phyloP scores from a whole-genome alignment of 1,139 yeast genomes.

The Lodderomyces beijingensis region DNA sequence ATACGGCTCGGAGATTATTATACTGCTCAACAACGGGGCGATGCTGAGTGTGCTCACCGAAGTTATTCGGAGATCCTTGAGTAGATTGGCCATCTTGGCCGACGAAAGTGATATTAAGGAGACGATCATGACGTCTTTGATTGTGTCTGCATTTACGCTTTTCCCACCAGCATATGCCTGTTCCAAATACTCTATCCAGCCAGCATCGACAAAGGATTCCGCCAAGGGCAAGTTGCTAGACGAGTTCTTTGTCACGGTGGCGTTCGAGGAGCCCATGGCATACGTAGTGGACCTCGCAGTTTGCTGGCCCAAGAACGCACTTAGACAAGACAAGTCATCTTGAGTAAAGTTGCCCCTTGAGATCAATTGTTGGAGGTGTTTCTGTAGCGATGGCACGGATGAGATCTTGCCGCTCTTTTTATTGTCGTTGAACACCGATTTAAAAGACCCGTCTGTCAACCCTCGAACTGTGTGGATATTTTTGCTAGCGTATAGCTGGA shows the following conservation, averaged over 20 bases:
- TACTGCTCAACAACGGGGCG: conserved; percentile 52
- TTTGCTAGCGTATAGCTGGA: conserved; percentile 46
- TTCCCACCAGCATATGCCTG: conserved; percentile 52
- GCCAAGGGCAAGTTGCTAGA: conserved; percentile 27
- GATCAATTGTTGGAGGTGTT: conserved; percentile 39
- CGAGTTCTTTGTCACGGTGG: conserved; percentile 12
- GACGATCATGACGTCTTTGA: conserved; percentile 48
- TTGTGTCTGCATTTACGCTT: conserved; percentile 43
- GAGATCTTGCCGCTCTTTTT: conserved; percentile 49
- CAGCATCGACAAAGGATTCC: conserved; percentile 46
- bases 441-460: conserved; percentile 50
- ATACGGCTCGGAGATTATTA: conserved; percentile 44
- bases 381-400: conserved; percentile 41
- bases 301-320: conserved; percentile 42
- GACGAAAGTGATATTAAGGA: conserved; percentile 50
- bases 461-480: conserved; percentile 47
- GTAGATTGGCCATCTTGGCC: conserved; percentile 35
- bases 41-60: conserved; percentile 36
- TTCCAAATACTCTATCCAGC: conserved; percentile 60
- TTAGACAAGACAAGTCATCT: conserved; percentile 41
- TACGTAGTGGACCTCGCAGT: conserved; percentile 13
- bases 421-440: conserved; percentile 45
- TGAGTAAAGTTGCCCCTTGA: conserved; percentile 41
- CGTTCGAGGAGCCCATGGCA: conserved; percentile 12
- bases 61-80: conserved; percentile 40